Evolutionary conservation across 768 basidiomycete species (phyloP).

Genomic region (Baorangia bicolor): DNA sequence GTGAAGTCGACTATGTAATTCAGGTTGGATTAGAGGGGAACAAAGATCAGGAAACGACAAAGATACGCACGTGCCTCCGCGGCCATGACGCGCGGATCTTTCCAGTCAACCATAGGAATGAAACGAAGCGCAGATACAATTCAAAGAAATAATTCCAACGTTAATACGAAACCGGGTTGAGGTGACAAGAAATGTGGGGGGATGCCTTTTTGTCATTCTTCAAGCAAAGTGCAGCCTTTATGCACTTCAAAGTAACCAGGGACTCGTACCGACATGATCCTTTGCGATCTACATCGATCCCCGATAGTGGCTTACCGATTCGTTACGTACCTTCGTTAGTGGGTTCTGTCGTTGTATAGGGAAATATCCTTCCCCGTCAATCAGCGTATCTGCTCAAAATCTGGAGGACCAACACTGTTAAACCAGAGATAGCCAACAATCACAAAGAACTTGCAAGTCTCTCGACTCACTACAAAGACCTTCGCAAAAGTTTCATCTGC

Average conservation of each 20-base stretch:
- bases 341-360: neutral
- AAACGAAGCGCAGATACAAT: conserved; percentile 13
- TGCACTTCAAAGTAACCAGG: conserved; percentile 27
- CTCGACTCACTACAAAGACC: neutral
- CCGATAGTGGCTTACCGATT: conserved; percentile 1
- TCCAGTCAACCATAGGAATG: conserved; percentile 29
- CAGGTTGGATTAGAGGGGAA: conserved; percentile 1
- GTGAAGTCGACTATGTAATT: conserved; percentile 49
- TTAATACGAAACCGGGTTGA: conserved; percentile 8
- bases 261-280: conserved; percentile 6
- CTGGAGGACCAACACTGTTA: neutral
- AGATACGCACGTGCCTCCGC: conserved; percentile 24
- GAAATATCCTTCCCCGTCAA: neutral
- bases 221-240: conserved; percentile 13
- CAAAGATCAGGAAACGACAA: neutral
- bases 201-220: conserved; percentile 3
- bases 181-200: conserved; percentile 2
- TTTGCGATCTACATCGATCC: conserved; percentile 11
- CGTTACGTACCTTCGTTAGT: conserved; percentile 19
- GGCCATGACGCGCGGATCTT: conserved; percentile 18
- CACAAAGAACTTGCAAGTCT: neutral
- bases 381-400: neutral
- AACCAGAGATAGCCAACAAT: neutral
- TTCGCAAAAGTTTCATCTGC: neutral
- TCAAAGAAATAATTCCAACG: conserved; percentile 7